Conservation (phyloP, 768 basidiomycete species). For the Suillus subluteus region DNA sequence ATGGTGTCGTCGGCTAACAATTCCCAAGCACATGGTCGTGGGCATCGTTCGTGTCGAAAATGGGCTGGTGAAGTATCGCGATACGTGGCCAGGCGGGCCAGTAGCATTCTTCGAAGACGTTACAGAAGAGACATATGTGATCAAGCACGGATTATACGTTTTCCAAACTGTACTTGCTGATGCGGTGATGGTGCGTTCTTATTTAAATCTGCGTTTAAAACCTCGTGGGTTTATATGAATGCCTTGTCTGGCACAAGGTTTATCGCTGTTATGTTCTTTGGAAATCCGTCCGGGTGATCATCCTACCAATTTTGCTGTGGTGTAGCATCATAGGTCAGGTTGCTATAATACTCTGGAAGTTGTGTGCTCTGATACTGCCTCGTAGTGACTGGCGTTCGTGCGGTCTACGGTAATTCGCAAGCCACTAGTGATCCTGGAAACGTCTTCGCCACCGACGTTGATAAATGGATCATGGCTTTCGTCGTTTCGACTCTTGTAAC, state of each 20-base stretch:
- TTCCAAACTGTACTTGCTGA: constrained; percentile 2
- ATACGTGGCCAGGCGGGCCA: background rate
- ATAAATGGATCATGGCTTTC: constrained; percentile 11
- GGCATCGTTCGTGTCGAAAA: background rate
- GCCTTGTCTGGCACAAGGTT: background rate
- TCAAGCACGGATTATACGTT: background rate
- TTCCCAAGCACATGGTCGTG: background rate
- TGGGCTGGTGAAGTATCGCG: background rate
- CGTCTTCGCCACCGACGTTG: constrained; percentile 1
- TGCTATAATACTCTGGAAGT: background rate
- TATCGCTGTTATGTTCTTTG: constrained; percentile 6
- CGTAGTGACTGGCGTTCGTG: background rate
- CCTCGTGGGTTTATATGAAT: background rate
- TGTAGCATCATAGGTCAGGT: constrained; percentile 3
- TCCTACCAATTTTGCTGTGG: background rate
- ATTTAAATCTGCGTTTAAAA: background rate
- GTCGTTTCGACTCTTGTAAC: background rate
- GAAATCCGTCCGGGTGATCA: background rate
- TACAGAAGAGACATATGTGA: background rate
- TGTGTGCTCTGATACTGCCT: background rate
- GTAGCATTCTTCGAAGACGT: background rate
- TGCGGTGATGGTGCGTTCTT: background rate
- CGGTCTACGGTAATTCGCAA: background rate
- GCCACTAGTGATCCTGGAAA: constrained; percentile 1
- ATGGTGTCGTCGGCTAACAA: background rate